Base-by-base conservation (phyloP, 2,329 filamentous ascomycete species). In the Sporothrix pallida region DNA sequence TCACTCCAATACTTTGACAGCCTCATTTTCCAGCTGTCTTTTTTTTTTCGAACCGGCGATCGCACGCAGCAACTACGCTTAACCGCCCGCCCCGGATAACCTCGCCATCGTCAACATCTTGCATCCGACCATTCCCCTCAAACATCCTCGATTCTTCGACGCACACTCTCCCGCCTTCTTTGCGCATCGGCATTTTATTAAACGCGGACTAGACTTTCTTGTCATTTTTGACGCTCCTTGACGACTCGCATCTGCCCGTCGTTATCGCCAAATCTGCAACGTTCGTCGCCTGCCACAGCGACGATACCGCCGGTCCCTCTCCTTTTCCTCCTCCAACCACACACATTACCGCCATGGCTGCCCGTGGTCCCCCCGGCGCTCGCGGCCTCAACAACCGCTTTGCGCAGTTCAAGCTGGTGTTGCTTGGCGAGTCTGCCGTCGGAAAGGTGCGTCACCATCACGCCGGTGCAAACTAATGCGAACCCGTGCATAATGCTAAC, bases 391-490 rank as follows among this genome's bases (percentile, higher is more conserved):
- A 91, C 90, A 89, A 93, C 84, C 91, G 95, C 81, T 98, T 99
- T 84, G 95, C 96, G 80, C 96, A 99, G 88, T 99, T 99, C 87
- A 99, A 99, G 88, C 89, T 99, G 79, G 96, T 99, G 78, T 87
- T 99, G 81, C 88, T 99, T 77, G 96, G 96, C 83, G 96, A 99
- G 87, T 99, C 96, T 78, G 96, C 96, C 74, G 96, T 99, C 74
- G 96, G 96, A 91, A 99, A 99, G 93, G 94, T 97, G 84, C 8
- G 70, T 23, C 78, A 74, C 72, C 71, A 74, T 74, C 42, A 73
- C 71, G 75, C 60, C 31, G 15, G 6, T 42, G 42, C n/a, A 13
- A 48, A 50, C 31, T 37, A 37, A 37, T 37, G 31, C 31, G n/a
- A 54, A 17, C 1, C 37, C 52, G 12, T n/a, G 20, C 10, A 23